These are phyloP conservation scores for Pyronema domesticum DNA, from an alignment of 495 filamentous ascomycete species.

Conservation along the genomic window DNA sequence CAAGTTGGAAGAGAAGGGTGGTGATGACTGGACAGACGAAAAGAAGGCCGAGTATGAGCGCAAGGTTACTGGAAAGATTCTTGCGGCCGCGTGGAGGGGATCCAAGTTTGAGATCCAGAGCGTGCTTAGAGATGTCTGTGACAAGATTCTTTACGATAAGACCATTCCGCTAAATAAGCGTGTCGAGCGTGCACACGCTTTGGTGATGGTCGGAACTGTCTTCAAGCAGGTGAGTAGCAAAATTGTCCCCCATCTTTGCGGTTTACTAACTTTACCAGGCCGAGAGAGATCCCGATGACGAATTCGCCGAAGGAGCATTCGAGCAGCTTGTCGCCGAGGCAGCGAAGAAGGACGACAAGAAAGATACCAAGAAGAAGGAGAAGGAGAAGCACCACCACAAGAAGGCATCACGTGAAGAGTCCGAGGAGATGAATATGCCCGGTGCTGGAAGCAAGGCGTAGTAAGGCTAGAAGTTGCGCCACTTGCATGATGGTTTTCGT, in stretches of 20 bases:
- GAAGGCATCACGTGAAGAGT: constrained; percentile 12
- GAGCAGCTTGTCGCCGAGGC: constrained; percentile 96
- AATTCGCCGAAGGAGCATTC: constrained; percentile 97
- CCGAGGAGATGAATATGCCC: constrained; percentile 2
- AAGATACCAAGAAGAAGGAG: constrained; percentile 52
- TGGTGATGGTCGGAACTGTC: constrained; percentile 74
- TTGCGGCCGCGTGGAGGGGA: constrained; percentile 94
- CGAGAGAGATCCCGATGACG: constrained; percentile 78
- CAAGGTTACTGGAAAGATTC: constrained; percentile 88
- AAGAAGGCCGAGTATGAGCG: constrained; percentile 92
- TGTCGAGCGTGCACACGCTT: constrained; percentile 72
- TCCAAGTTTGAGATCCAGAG: constrained; percentile 97
- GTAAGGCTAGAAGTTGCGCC: too few species aligned
- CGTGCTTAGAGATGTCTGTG: constrained; percentile 41
- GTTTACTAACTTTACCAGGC: constrained; percentile 39
- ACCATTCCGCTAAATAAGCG: constrained; percentile 65
- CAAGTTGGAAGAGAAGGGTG: constrained; percentile 81
- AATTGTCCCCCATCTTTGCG: not conserved
- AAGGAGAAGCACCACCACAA: constrained; percentile 42
- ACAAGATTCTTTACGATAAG: constrained; percentile 56
- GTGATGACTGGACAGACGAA: constrained; percentile 98
- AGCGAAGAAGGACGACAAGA: constrained; percentile 77
- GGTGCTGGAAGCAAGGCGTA: not conserved
- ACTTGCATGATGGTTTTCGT: too few species aligned
- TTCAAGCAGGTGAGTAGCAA: constrained; percentile 53